These are phyloP conservation scores for Carex myosuroides DNA, from an alignment of 176 grass and related monocot species.

Conservation along the genomic window DNA sequence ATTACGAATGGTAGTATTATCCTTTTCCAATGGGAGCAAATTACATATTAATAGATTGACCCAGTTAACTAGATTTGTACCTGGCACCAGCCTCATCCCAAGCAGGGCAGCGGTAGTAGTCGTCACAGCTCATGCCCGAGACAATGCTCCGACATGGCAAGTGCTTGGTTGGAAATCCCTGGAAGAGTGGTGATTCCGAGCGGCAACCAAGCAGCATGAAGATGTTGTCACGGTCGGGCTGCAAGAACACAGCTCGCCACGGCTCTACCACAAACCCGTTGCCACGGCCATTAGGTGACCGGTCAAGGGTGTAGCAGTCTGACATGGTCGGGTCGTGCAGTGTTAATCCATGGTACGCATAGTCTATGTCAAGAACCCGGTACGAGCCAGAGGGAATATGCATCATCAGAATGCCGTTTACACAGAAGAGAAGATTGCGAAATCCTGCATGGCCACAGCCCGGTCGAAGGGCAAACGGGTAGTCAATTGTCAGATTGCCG, in stretches of 20 bases:
- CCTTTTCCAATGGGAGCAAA: neutral
- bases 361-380: slow-evolving; percentile 91
- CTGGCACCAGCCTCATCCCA: slow-evolving; percentile 47
- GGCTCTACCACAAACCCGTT: slow-evolving; percentile 77
- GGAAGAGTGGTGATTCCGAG: slow-evolving; percentile 70
- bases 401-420: slow-evolving; percentile 83
- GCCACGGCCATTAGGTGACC: slow-evolving; percentile 39
- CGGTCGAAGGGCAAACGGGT: slow-evolving; percentile 64
- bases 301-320: slow-evolving; percentile 80
- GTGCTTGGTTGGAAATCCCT: slow-evolving; percentile 80
- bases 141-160: slow-evolving; percentile 72
- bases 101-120: slow-evolving; percentile 72
- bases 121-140: slow-evolving; percentile 67
- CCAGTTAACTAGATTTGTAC: neutral
- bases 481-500: slow-evolving; percentile 95
- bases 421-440: slow-evolving; percentile 79
- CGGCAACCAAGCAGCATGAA: slow-evolving; percentile 93
- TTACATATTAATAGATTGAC: neutral
- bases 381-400: slow-evolving; percentile 88
- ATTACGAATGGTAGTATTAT: neutral
- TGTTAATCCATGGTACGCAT: slow-evolving; percentile 64
- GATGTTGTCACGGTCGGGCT: slow-evolving; percentile 69
- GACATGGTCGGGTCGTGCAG: slow-evolving; percentile 92
- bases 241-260: slow-evolving; percentile 66
- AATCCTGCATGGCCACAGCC: slow-evolving; percentile 82